Evolutionary conservation across 2,329 filamentous ascomycete genomes (phyloP), one percentile per base, ranked within the genome.

Genomic region (Decorospora gaudefroyi): DNA sequence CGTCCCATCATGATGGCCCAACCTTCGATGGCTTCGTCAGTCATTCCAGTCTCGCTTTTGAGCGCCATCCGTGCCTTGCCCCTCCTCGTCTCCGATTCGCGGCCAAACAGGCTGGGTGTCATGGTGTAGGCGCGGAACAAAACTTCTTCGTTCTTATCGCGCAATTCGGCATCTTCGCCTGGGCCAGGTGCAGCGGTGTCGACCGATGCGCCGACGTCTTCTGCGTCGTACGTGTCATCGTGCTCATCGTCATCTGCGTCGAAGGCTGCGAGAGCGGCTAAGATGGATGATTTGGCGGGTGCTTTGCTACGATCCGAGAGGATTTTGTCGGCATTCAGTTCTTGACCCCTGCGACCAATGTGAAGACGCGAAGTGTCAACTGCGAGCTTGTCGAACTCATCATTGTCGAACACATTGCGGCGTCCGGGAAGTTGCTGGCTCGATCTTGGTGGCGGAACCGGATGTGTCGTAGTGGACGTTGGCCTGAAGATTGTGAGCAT

Each of bases 231-330:
- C 0, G 92, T 97, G 68, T 99, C 93, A 68, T 99, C 93, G 23
- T 90, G 83, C 73, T 99, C 93, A 67, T 99, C 93, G 56, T 97
- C 93, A 59, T 97, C 92, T 0, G 86, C 86, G 72, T 97, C 91
- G 57, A 97, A 96, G 0, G 86, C 81, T 11, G 90, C 89, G 2
- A 97, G 81, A 0, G 92, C 92, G 3, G 91, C 88, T 16, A 96
- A 74, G 57, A 96, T 96, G 8, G 90, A 86, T 0, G 90, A 88
- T 72, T 95, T 96, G 59, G 85, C 84, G 1, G 86, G 82, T 3
- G 85, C 83, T 1, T 74, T 74, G 53, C 80, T 78, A 36, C 80
- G 80, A 62, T 90, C 84, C 33, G 79, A 74, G 6, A 92, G 79
- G 11, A 92, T 72, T 34, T 83, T 79, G 62, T 92, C 88, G n/a